These are phyloP conservation scores for Pseudopyrenochaeta lycopersici DNA, from an alignment of 2,329 filamentous ascomycete genomes.

Conservation along the genomic window DNA sequence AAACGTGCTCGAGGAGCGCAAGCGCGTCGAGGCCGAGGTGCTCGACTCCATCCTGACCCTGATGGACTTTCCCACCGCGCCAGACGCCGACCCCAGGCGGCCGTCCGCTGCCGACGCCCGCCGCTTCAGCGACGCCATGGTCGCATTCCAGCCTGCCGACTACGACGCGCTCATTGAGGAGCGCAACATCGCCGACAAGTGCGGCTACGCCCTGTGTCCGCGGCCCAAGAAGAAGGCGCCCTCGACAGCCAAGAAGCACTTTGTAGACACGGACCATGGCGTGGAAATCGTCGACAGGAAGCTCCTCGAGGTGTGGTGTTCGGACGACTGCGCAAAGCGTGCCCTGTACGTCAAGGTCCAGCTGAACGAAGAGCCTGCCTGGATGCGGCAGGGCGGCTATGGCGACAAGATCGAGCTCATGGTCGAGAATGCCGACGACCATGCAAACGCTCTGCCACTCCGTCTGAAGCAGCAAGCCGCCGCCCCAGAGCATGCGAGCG, in stretches of 20 bases:
- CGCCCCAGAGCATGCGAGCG: slow-evolving; percentile 10
- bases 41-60: slow-evolving; percentile 76
- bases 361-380: slow-evolving; percentile 83
- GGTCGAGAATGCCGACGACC: slow-evolving; percentile 45
- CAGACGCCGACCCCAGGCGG: slow-evolving; percentile 58
- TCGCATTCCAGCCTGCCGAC: slow-evolving; percentile 83
- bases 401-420: slow-evolving; percentile 51
- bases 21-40: slow-evolving; percentile 78
- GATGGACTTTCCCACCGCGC: slow-evolving; percentile 68
- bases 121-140: slow-evolving; percentile 72
- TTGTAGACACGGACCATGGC: slow-evolving; percentile 67
- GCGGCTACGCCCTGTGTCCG: slow-evolving; percentile 84
- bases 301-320: slow-evolving; percentile 88
- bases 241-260: slow-evolving; percentile 63
- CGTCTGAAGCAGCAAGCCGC: slow-evolving; percentile 33
- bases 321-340: slow-evolving; percentile 76
- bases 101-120: slow-evolving; percentile 68
- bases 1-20: slow-evolving; percentile 80
- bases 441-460: slow-evolving; percentile 36
- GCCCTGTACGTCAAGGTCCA: slow-evolving; percentile 90
- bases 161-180: slow-evolving; percentile 90
- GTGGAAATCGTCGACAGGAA: slow-evolving; percentile 73
- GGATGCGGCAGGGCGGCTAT: slow-evolving; percentile 72
- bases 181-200: slow-evolving; percentile 82
- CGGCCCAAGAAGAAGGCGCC: slow-evolving; percentile 68